Evolutionary conservation across 257 asterid genomes (phyloP).

Genomic region (Mitragyna speciosa): DNA sequence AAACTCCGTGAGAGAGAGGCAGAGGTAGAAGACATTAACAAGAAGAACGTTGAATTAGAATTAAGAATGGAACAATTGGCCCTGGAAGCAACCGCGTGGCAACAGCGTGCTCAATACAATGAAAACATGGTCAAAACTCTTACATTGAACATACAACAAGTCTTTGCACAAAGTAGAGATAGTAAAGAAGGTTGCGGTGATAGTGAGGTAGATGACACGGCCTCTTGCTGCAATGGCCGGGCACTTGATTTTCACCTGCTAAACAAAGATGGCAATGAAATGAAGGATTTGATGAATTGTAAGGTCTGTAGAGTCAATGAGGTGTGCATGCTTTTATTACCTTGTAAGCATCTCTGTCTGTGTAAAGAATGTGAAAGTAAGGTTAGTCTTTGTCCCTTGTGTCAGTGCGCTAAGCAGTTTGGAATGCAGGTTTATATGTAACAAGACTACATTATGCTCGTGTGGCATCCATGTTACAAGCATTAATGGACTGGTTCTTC

Average conservation of each 20-base stretch:
- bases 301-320: slow-evolving; percentile 79
- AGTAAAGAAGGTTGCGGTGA: slow-evolving; percentile 99
- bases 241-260: slow-evolving; percentile 45
- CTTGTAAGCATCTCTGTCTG: slow-evolving; percentile 95
- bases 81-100: slow-evolving; percentile 84
- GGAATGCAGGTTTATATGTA: slow-evolving; percentile 90
- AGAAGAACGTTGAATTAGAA: slow-evolving; percentile 80
- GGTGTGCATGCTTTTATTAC: slow-evolving; percentile 84
- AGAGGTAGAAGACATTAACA: slow-evolving; percentile 70
- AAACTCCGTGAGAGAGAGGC: slow-evolving; percentile 77
- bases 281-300: slow-evolving; percentile 67
- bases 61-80: slow-evolving; percentile 63
- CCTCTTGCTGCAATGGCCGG: slow-evolving; percentile 76
- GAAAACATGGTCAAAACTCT: slow-evolving; percentile 79
- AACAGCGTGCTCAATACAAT: slow-evolving; percentile 75
- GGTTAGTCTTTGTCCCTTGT: slow-evolving; percentile 76
- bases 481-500: slow-evolving; percentile 18
- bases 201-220: slow-evolving; percentile 86
- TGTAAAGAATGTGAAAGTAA: slow-evolving; percentile 89
- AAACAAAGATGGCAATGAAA: slow-evolving; percentile 44
- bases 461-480: slow-evolving; percentile 26
- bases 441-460: slow-evolving; percentile 34
- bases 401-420: slow-evolving; percentile 66
- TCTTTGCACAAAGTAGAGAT: slow-evolving; percentile 69
- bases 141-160: slow-evolving; percentile 68